These are phyloP conservation scores for Anthracocystis walkeri DNA, from an alignment of 1,284 basidiomycete species.

Conservation along the genomic window DNA sequence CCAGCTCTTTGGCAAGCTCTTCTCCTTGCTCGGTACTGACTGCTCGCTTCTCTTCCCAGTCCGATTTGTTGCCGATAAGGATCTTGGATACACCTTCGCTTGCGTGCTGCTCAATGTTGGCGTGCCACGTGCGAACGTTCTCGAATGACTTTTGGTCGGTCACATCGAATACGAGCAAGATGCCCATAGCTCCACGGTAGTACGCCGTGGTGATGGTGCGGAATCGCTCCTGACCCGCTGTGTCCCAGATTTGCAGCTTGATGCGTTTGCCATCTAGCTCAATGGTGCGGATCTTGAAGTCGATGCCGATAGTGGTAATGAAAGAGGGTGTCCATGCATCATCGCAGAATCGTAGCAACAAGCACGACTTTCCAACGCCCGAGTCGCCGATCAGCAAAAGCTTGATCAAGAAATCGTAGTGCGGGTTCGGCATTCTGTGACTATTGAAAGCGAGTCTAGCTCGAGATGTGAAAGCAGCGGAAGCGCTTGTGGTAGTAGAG, in stretches of 20 bases:
- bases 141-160: constrained; percentile 98
- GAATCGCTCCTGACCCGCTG: constrained; percentile 98
- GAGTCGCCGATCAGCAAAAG: constrained; percentile 63
- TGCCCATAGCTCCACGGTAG: constrained; percentile 99
- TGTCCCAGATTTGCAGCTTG: constrained; percentile 99
- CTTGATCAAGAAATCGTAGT: constrained; percentile 67
- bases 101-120: constrained; percentile 98
- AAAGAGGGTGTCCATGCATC: constrained; percentile 99
- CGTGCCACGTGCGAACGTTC: constrained; percentile 98
- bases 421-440: constrained; percentile 64
- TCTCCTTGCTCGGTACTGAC: constrained; percentile 83
- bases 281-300: constrained; percentile 83
- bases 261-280: constrained; percentile 95
- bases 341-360: constrained; percentile 98
- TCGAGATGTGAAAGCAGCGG: neutral
- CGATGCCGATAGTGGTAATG: constrained; percentile 93
- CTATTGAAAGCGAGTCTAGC: constrained; percentile 10
- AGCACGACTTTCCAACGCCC: constrained; percentile 92
- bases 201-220: constrained; percentile 99
- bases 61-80: constrained; percentile 98
- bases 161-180: constrained; percentile 97
- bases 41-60: constrained; percentile 96
- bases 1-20: constrained; percentile 85
- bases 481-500: neutral
- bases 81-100: constrained; percentile 99